Percentiles rank a stretch among this genome's conserved stretches.
These are phyloP conservation scores for Fusarium haematococcum DNA, from an alignment of 2,329 filamentous ascomycete species.

Conservation along the genomic window DNA sequence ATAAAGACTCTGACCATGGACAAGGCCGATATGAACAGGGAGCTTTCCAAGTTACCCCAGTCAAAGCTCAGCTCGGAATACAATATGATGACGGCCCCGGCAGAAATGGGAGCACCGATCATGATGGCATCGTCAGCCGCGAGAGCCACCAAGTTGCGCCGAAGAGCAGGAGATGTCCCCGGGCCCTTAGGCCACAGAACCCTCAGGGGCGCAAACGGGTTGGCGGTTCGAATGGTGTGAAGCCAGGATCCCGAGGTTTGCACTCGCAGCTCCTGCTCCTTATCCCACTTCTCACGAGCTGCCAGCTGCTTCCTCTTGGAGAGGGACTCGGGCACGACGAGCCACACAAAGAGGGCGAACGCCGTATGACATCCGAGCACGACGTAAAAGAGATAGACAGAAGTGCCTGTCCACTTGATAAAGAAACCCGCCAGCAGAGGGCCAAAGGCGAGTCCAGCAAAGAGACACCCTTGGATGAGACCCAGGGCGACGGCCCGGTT, in stretches of 20 bases:
- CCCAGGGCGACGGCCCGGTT: slow-evolving; percentile 86
- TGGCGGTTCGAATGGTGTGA: slow-evolving; percentile 59
- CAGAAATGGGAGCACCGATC: slow-evolving; percentile 84
- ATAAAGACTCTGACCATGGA: slow-evolving; percentile 81
- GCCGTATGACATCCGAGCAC: slow-evolving; percentile 77
- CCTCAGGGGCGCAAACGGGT: slow-evolving; percentile 81
- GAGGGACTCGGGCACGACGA: slow-evolving; percentile 87
- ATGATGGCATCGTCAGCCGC: slow-evolving; percentile 85
- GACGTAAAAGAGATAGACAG: slow-evolving; percentile 88
- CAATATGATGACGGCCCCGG: slow-evolving; percentile 83
- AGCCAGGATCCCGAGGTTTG: slow-evolving; percentile 45
- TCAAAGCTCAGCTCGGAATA: slow-evolving; percentile 85
- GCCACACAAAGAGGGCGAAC: slow-evolving; percentile 78
- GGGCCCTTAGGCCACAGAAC: slow-evolving; percentile 80
- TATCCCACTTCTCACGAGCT: slow-evolving; percentile 75
- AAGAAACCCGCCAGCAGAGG: slow-evolving; percentile 85
- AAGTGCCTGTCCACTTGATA: slow-evolving; percentile 80
- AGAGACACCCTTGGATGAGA: slow-evolving; percentile 90
- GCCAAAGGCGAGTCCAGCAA: slow-evolving; percentile 87
- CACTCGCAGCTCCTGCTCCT: slow-evolving; percentile 55
- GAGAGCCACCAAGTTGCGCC: slow-evolving; percentile 85
- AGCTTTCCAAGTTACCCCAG: slow-evolving; percentile 86
- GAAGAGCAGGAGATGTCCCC: slow-evolving; percentile 68
- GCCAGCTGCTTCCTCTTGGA: slow-evolving; percentile 76
- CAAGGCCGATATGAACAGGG: slow-evolving; percentile 82